Conservation (phyloP, 2,329 filamentous ascomycete genomes). For the Scopulariopsis brevicaulis region DNA sequence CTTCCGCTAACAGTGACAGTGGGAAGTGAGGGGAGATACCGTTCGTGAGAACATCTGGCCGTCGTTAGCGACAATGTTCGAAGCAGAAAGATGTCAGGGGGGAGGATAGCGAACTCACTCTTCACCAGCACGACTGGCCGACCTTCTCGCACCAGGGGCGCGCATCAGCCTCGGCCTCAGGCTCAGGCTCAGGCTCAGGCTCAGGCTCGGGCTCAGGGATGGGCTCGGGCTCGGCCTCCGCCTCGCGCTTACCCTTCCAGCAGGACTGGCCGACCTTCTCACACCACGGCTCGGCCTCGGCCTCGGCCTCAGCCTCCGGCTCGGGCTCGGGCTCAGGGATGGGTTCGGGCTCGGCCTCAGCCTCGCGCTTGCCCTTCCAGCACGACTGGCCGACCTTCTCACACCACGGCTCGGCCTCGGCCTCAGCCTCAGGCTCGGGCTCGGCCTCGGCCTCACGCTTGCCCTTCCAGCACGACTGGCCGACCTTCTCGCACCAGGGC, state of each 20-base stretch:
- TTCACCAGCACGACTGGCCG: slow-evolving; percentile 23
- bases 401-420: slow-evolving; percentile 13
- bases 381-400: slow-evolving; percentile 18
- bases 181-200: slow-evolving; percentile 5
- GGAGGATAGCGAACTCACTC: neutral
- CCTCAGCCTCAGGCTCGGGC: slow-evolving; percentile 10
- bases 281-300: slow-evolving; percentile 20
- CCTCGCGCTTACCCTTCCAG: slow-evolving; percentile 25
- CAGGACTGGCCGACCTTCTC: slow-evolving; percentile 26
- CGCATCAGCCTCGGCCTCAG: neutral
- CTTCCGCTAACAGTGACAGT: neutral
- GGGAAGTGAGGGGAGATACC: neutral
- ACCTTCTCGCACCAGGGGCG: slow-evolving; percentile 14
- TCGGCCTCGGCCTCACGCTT: slow-evolving; percentile 24
- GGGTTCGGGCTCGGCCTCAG: slow-evolving; percentile 18
- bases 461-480: slow-evolving; percentile 25
- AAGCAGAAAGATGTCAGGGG: neutral
- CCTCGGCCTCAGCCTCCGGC: slow-evolving; percentile 7
- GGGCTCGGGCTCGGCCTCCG: slow-evolving; percentile 18
- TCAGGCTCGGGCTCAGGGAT: slow-evolving; percentile 10
- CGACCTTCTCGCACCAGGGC: slow-evolving; percentile 23
- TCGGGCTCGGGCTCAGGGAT: slow-evolving; percentile 7
- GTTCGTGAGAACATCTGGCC: neutral
- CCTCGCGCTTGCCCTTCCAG: slow-evolving; percentile 22
- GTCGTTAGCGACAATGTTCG: neutral